Evolutionary conservation across 352 stramenopile species (phyloP).

Genomic region (Pythium guiyangense): DNA sequence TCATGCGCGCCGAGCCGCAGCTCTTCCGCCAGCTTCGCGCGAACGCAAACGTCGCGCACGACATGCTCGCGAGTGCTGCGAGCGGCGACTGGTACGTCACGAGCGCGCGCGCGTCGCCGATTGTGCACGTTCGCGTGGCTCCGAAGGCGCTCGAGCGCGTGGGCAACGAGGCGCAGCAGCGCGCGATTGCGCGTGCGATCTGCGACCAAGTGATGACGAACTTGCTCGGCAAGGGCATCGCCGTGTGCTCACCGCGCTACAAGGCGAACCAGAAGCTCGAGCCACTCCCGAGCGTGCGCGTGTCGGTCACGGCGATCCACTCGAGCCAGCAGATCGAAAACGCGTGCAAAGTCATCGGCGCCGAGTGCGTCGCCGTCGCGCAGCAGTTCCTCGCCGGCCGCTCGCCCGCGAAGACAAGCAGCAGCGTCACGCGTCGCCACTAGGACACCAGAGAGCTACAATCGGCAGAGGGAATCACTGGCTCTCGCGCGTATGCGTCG

Average conservation of each 20-base stretch:
- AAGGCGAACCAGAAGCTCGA: slow-evolving; percentile 60
- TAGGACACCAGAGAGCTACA: slow-evolving; percentile 14
- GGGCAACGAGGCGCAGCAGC: slow-evolving; percentile 42
- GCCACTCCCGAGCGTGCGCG: slow-evolving; percentile 64
- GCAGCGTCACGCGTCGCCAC: slow-evolving; percentile 32
- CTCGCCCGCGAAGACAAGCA: slow-evolving; percentile 16
- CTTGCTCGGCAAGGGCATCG: slow-evolving; percentile 53
- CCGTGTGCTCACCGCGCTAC: slow-evolving; percentile 70
- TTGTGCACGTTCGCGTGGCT: slow-evolving; percentile 63
- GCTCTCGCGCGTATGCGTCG: too few species aligned
- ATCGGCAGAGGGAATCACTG: slow-evolving; percentile 1
- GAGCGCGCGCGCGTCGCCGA: slow-evolving; percentile 58
- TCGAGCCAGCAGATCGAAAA: slow-evolving; percentile 44
- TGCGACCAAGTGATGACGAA: slow-evolving; percentile 66
- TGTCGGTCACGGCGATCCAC: slow-evolving; percentile 74
- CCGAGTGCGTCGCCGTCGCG: slow-evolving; percentile 48
- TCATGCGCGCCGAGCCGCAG: slow-evolving; percentile 78
- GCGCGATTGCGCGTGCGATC: slow-evolving; percentile 43
- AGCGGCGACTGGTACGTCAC: slow-evolving; percentile 45
- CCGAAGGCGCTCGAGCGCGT: slow-evolving; percentile 33
- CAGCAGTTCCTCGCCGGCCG: slow-evolving; percentile 36
- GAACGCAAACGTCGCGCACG: slow-evolving; percentile 59
- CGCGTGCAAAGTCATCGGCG: slow-evolving; percentile 52
- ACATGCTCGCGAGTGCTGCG: slow-evolving; percentile 33
- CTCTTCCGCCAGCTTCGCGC: slow-evolving; percentile 64